Evolutionary conservation across 129 eudicot genomes (phyloP).

Genomic region (Pittosporum tobira): DNA sequence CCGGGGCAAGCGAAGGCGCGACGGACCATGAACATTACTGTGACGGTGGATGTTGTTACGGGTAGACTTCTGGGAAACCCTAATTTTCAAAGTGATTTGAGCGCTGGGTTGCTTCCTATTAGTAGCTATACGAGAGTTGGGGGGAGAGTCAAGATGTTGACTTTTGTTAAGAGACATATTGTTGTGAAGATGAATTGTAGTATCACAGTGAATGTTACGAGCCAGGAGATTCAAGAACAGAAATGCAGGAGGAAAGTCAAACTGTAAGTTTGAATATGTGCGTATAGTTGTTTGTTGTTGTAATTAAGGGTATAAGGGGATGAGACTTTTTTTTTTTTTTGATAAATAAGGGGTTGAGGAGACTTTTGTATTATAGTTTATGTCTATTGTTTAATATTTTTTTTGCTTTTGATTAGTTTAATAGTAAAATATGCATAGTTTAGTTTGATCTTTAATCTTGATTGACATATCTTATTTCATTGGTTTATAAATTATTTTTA

Average conservation of each 20-base stretch:
- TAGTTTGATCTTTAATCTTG: no score
- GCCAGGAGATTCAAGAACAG: conserved; percentile 46
- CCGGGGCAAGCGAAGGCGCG: conserved; percentile 56
- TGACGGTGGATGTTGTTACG: conserved; percentile 37
- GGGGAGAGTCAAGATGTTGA: conserved; percentile 50
- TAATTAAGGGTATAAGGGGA: no score
- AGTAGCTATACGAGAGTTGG: conserved; percentile 52
- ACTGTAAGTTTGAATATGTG: conserved; percentile 16
- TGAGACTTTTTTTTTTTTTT: no score
- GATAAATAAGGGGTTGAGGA: no score
- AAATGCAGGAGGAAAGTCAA: conserved; percentile 51
- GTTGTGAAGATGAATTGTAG: conserved; percentile 70
- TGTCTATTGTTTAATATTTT: no score
- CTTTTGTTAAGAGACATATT: conserved; percentile 43
- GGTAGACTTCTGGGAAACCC: conserved; percentile 32
- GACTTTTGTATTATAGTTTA: no score
- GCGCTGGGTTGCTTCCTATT: conserved; percentile 33
- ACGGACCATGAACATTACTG: conserved; percentile 50
- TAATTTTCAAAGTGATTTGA: conserved; percentile 30
- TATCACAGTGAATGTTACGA: conserved; percentile 41
- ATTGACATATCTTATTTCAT: no score
- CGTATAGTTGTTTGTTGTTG: no score
- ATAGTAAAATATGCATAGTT: no score
- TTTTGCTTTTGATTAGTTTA: no score
- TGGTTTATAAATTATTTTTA: no score